phyloP scores from a whole-genome alignment of 2,329 filamentous ascomycete genomes.

The Elsinoe ampelina region DNA sequence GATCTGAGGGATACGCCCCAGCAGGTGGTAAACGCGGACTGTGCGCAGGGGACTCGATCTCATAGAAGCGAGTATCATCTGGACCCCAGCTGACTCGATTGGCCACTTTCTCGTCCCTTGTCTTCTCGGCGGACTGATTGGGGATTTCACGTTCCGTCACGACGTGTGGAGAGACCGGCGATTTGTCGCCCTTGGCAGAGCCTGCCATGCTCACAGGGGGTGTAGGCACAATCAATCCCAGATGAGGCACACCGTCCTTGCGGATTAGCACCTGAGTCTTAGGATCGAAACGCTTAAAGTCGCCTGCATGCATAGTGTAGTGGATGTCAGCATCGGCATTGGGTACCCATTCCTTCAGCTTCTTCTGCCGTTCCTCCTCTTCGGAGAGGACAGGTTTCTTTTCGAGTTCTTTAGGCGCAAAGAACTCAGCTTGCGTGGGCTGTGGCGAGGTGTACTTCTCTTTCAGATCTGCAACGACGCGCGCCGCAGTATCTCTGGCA shows the following conservation, averaged over 20 bases:
- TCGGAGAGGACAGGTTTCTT: conserved; percentile 23
- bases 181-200: conserved; percentile 28
- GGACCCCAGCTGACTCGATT: conserved; percentile 39
- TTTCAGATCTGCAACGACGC: conserved; percentile 36
- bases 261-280: conserved; percentile 32
- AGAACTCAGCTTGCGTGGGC: conserved; percentile 39
- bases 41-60: conserved; percentile 25
- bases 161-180: conserved; percentile 24
- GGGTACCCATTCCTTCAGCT: conserved; percentile 31
- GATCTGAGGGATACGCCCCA: conserved; percentile 25
- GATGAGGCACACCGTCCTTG: conserved; percentile 39
- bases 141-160: not conserved
- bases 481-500: conserved; percentile 27
- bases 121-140: not conserved
- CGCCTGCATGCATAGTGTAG: conserved; percentile 33
- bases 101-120: conserved; percentile 5
- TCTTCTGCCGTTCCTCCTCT: conserved; percentile 13
- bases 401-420: conserved; percentile 37
- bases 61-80: conserved; percentile 39
- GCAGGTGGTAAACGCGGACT: conserved; percentile 37
- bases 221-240: conserved; percentile 50
- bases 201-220: conserved; percentile 42
- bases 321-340: conserved; percentile 38
- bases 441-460: conserved; percentile 32
- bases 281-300: conserved; percentile 9